A percentile compares a stretch with the other conserved stretches of the same genome.
Conservation (phyloP, 371 early-diverging fungal species). For the Mucor velutinosus region DNA sequence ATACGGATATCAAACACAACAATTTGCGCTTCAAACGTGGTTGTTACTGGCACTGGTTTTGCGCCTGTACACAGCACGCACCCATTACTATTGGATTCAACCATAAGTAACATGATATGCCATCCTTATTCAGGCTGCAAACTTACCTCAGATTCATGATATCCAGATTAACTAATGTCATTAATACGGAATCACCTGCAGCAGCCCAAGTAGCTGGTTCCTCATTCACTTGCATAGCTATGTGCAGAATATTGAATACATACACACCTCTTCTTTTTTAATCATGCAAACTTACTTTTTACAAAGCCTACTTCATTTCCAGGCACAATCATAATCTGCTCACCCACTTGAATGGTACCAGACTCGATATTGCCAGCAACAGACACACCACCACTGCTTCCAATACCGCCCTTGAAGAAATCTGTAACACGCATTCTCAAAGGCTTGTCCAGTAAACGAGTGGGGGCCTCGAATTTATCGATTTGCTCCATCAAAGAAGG, state of each 20-base stretch:
- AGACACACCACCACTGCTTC: slow-evolving; percentile 70
- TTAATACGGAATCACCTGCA: slow-evolving; percentile 88
- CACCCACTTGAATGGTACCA: slow-evolving; percentile 88
- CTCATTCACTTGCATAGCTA: slow-evolving; percentile 75
- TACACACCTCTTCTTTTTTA: neutral
- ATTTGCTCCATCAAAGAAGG: slow-evolving; percentile 65
- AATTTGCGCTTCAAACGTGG: slow-evolving; percentile 81
- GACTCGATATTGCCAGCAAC: slow-evolving; percentile 86
- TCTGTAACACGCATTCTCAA: slow-evolving; percentile 85
- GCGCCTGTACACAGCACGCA: slow-evolving; percentile 75
- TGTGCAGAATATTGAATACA: neutral
- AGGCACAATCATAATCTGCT: slow-evolving; percentile 80
- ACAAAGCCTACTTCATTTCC: slow-evolving; percentile 76
- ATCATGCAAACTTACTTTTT: slow-evolving; percentile 56
- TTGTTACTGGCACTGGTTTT: slow-evolving; percentile 72
- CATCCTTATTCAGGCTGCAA: neutral
- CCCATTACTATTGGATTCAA: slow-evolving; percentile 56
- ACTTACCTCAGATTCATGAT: slow-evolving; percentile 73
- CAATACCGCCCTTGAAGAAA: slow-evolving; percentile 82
- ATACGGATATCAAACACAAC: slow-evolving; percentile 89
- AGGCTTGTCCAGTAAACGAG: slow-evolving; percentile 75
- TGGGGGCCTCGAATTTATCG: slow-evolving; percentile 72
- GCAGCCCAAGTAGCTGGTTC: slow-evolving; percentile 83
- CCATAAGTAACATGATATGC: too few relatives aligned
- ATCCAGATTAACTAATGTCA: slow-evolving; percentile 81